Evolutionary conservation across 345 rosid genomes (phyloP), one percentile per base, ranked within the genome.

Genomic region (Cochlearia excelsa): DNA sequence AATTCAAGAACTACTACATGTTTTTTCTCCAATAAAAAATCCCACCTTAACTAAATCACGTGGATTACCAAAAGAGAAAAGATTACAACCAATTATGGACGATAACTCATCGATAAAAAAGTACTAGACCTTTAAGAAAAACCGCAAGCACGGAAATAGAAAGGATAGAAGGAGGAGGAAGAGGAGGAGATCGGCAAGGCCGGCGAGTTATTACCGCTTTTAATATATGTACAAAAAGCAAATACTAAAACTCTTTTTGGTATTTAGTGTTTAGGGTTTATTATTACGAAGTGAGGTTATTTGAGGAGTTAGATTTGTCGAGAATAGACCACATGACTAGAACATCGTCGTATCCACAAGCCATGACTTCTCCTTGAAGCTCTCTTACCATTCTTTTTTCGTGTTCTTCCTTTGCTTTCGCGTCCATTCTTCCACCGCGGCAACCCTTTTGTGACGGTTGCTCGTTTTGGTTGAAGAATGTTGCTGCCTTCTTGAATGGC

Each of bases 321-420:
- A 16, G 23, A 16, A 16, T 16, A 16, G 23, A 16, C 23, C 95
- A 90, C 97, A 90, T 90, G 56, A 90, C 90, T 26, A 83, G 95
- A 57, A 87, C 95, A 54, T 90, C 97, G 58, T 90, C 88, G 46
- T 90, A 90, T 7, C 82, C 87, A 63, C 95, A 90, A 49, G 95
- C 93, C 97, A 85, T 87, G 50, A 87, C 97, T 57, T 90, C 90
- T 9, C 90, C 97, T 5, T 90, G 88, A 1, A 90, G 79, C 70
- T 85, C 85, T 85, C 26, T 30, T n/a, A 63, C 83, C 60, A 42
- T 90, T 2, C 77, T 47, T 41, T 53, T 71, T 46, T 84, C 88
- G 34, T 77, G 63, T 57, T 78, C 90, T 83, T 85, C 42, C 63
- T 81, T 60, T 44, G 81, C 69, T 80, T 87, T 47, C 0, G 61